A percentile compares a stretch with the other conserved stretches of the same genome.
These are phyloP conservation scores for Aspergillus neotritici DNA, from an alignment of 2,329 filamentous ascomycete species.

Conservation along the genomic window DNA sequence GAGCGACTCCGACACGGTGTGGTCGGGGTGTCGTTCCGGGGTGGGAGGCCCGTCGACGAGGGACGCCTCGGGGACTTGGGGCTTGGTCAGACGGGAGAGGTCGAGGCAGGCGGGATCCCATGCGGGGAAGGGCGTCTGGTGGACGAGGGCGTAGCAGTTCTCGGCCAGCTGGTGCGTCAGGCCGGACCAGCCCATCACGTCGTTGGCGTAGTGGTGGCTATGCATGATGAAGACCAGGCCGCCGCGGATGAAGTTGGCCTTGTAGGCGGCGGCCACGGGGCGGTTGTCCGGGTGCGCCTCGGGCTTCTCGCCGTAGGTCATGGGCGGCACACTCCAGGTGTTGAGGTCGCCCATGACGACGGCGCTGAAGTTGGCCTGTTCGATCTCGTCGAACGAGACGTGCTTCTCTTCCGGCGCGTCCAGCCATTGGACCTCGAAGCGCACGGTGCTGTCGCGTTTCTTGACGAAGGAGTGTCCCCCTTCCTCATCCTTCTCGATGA, in stretches of 20 bases:
- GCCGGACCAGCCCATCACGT: slow-evolving; percentile 40
- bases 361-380: slow-evolving; percentile 31
- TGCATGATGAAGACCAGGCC: slow-evolving; percentile 42
- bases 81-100: slow-evolving; percentile 29
- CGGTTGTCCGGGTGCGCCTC: slow-evolving; percentile 32
- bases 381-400: slow-evolving; percentile 38
- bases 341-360: slow-evolving; percentile 30
- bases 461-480: slow-evolving; percentile 37
- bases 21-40: slow-evolving; percentile 9
- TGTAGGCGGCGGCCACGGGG: slow-evolving; percentile 35
- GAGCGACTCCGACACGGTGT: slow-evolving; percentile 18
- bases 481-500: slow-evolving; percentile 35
- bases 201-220: slow-evolving; percentile 41
- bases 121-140: slow-evolving; percentile 25
- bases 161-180: slow-evolving; percentile 40
- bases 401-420: slow-evolving; percentile 30
- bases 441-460: slow-evolving; percentile 29
- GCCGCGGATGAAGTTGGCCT: slow-evolving; percentile 40
- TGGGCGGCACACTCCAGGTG: slow-evolving; percentile 31
- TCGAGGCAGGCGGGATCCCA: slow-evolving; percentile 38
- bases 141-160: slow-evolving; percentile 35
- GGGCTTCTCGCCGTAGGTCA: slow-evolving; percentile 30
- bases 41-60: slow-evolving; percentile 10
- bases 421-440: slow-evolving; percentile 36
- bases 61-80: slow-evolving; percentile 21